Conservation (phyloP, 1,139 yeast species). For the Taphrina communis region DNA sequence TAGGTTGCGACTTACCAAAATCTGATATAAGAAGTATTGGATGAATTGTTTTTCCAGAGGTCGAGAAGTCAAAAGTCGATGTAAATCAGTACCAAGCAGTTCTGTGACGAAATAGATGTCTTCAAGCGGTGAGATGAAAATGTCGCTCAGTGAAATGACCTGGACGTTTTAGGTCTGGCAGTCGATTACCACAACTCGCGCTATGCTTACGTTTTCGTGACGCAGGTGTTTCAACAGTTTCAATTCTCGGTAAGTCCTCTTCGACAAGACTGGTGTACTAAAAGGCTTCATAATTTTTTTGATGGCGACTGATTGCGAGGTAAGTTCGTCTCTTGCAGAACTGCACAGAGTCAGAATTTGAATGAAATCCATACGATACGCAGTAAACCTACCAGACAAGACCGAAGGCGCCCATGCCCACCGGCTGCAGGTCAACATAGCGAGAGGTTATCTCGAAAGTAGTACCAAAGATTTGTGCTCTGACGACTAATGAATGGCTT, state of each 20-base stretch:
- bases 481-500: conserved; percentile 20
- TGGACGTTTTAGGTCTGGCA: background rate
- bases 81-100: conserved; percentile 94
- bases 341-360: conserved; percentile 42
- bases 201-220: conserved; percentile 74
- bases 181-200: background rate
- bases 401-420: conserved; percentile 99
- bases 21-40: conserved; percentile 94
- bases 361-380: background rate
- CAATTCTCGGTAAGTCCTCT: conserved; percentile 93
- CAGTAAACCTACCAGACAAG: conserved; percentile 66
- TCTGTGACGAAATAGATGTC: conserved; percentile 97
- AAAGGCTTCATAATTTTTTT: conserved; percentile 98
- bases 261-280: conserved; percentile 90
- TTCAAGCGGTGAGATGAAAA: conserved; percentile 90
- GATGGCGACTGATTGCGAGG: conserved; percentile 93
- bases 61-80: conserved; percentile 84
- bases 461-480: conserved; percentile 75
- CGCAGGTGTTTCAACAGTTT: conserved; percentile 89
- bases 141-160: conserved; percentile 83
- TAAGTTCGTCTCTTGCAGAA: conserved; percentile 89
- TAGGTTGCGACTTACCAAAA: conserved; percentile 55
- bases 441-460: conserved; percentile 86
- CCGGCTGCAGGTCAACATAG: conserved; percentile 84
- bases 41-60: conserved; percentile 96